These are phyloP conservation scores for Claviceps lovelessii DNA, from an alignment of 2,329 filamentous ascomycete species.

Conservation along the genomic window DNA sequence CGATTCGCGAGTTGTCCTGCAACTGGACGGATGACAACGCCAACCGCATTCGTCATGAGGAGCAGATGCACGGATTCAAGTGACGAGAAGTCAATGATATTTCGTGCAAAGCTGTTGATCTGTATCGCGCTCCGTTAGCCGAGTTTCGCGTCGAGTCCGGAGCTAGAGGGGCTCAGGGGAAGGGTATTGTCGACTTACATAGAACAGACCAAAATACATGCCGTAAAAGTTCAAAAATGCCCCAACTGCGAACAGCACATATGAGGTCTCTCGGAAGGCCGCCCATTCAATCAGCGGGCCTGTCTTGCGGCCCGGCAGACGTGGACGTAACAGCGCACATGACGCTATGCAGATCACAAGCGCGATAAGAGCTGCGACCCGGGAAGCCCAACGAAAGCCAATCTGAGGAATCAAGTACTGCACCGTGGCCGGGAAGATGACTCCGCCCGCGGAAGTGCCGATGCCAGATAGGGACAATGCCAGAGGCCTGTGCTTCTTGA, in stretches of 20 bases:
- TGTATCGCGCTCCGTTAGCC: background rate
- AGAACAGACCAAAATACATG: constrained; percentile 26
- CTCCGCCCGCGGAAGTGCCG: constrained; percentile 41
- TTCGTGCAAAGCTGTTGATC: constrained; percentile 26
- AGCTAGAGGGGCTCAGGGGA: no score
- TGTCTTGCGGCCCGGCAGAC: constrained; percentile 32
- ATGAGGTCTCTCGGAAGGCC: constrained; percentile 43
- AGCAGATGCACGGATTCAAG: constrained; percentile 38
- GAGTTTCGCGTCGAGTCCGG: no score
- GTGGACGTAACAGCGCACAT: constrained; percentile 26
- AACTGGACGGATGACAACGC: constrained; percentile 38
- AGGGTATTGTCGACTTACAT: constrained; percentile 20
- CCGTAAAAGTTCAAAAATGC: constrained; percentile 31
- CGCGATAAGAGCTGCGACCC: constrained; percentile 50
- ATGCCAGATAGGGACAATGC: constrained; percentile 46
- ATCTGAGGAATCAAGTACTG: constrained; percentile 41
- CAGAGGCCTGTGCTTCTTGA: constrained; percentile 38
- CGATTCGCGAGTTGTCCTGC: constrained; percentile 39
- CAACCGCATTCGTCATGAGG: constrained; percentile 42
- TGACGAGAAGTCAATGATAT: constrained; percentile 30
- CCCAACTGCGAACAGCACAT: constrained; percentile 35
- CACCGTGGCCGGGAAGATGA: constrained; percentile 43
- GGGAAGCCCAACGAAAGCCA: constrained; percentile 49
- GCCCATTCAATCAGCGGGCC: constrained; percentile 40
- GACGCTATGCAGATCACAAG: constrained; percentile 29